Evolutionary conservation across 1,284 basidiomycete genomes (phyloP).

Genomic region (Melampsora abietis-canadensis): DNA sequence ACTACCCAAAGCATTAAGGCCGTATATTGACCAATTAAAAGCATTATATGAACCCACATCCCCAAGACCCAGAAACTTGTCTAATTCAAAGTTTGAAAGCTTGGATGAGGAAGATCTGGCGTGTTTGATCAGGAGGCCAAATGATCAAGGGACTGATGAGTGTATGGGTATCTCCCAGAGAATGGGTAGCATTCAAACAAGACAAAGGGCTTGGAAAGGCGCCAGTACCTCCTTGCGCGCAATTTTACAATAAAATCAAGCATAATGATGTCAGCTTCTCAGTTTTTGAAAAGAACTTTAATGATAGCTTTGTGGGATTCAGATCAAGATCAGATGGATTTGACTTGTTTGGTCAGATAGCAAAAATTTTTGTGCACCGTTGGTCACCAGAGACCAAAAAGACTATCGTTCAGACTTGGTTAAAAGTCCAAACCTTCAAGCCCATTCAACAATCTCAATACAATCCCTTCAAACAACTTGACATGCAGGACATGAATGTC

Average conservation of each 20-base stretch:
- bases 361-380: neutral
- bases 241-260: neutral
- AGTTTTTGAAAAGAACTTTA: neutral
- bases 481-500: neutral
- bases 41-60: slow-evolving; percentile 17
- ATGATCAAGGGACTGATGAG: too few relatives aligned
- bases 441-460: neutral
- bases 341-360: neutral
- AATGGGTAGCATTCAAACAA: too few relatives aligned
- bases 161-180: too few relatives aligned
- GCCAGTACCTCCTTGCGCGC: neutral
- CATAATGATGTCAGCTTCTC: neutral
- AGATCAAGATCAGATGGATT: neutral
- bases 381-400: too few relatives aligned
- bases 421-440: neutral
- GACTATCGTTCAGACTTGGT: neutral
- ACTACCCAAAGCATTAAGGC: too few relatives aligned
- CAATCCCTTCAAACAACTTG: neutral
- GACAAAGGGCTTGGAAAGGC: neutral
- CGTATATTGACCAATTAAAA: too few relatives aligned
- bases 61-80: neutral
- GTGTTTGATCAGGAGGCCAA: too few relatives aligned
- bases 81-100: neutral
- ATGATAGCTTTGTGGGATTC: neutral
- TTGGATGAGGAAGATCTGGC: too few relatives aligned